Percentiles rank a stretch among this genome's conserved stretches.
Conservation (phyloP, 225 moss, liverwort and hornwort genomes). For the Bryum argenteum region DNA sequence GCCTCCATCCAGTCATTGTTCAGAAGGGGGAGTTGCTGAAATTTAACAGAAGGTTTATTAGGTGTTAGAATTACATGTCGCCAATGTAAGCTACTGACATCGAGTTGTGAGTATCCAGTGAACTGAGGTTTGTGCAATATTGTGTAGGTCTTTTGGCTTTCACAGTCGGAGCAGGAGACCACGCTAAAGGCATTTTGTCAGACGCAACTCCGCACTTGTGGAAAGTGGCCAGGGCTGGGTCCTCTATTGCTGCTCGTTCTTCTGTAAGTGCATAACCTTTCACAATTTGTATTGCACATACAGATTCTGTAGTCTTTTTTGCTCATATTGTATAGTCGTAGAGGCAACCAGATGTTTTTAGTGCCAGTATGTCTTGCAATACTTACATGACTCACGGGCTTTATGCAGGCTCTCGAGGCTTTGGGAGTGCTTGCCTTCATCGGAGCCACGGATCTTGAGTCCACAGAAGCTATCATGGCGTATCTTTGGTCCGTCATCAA, state of each 20-base stretch:
- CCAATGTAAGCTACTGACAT: background rate
- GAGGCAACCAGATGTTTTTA: background rate
- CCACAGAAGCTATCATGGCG: slow-evolving; percentile 63
- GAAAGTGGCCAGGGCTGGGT: slow-evolving; percentile 75
- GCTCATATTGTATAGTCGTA: background rate
- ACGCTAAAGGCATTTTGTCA: slow-evolving; percentile 49
- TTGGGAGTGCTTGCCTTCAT: slow-evolving; percentile 74
- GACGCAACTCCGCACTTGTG: slow-evolving; percentile 73
- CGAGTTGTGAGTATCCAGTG: background rate
- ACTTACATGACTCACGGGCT: slow-evolving; percentile 2
- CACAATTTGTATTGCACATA: background rate
- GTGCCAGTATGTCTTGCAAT: slow-evolving; percentile 4
- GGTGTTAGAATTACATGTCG: background rate
- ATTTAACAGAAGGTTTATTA: background rate
- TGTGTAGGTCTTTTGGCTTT: slow-evolving; percentile 68
- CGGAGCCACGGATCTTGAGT: slow-evolving; percentile 58
- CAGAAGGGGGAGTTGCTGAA: background rate
- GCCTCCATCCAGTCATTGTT: background rate
- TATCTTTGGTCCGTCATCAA: slow-evolving; percentile 70
- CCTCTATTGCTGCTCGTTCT: slow-evolving; percentile 64
- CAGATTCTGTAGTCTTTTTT: slow-evolving; percentile 2
- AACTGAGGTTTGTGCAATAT: background rate
- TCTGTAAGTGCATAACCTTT: slow-evolving; percentile 51
- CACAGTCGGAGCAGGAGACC: slow-evolving; percentile 72
- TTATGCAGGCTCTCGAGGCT: slow-evolving; percentile 64